These are phyloP conservation scores for Leptographium lundbergii DNA, from an alignment of 2,329 filamentous ascomycete genomes.

Conservation along the genomic window DNA sequence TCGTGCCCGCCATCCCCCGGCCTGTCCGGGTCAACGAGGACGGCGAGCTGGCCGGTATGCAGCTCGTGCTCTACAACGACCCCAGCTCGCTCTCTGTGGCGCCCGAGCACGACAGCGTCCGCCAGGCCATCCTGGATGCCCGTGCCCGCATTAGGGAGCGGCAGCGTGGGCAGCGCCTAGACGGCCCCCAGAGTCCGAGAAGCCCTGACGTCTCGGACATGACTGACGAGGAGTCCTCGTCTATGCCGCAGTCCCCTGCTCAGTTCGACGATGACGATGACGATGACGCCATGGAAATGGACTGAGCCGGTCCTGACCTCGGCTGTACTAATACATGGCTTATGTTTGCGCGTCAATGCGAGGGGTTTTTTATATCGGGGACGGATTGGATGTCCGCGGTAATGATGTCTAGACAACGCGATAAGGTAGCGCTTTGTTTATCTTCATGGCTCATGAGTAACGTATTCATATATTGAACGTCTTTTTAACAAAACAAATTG, in stretches of 20 bases:
- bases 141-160: slow-evolving; percentile 52
- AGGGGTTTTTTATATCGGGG: too few species aligned
- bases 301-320: slow-evolving; percentile 18
- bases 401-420: too few species aligned
- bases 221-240: neutral
- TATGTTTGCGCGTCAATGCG: too few species aligned
- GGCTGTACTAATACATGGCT: neutral
- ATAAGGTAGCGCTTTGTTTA: too few species aligned
- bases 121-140: slow-evolving; percentile 73
- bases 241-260: too few species aligned
- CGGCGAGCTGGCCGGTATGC: slow-evolving; percentile 44
- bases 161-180: slow-evolving; percentile 29
- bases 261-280: slow-evolving; percentile 23
- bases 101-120: slow-evolving; percentile 61
- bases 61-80: slow-evolving; percentile 76
- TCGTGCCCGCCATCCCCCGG: slow-evolving; percentile 6
- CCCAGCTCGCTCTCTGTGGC: slow-evolving; percentile 66
- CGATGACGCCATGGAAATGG: slow-evolving; percentile 56
- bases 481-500: too few species aligned
- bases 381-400: too few species aligned
- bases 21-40: slow-evolving; percentile 48
- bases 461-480: too few species aligned
- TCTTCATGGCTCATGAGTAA: too few species aligned
- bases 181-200: neutral
- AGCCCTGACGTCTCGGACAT: neutral